Conservation (phyloP, 257 asterid species). For the Cinchona pubescens region DNA sequence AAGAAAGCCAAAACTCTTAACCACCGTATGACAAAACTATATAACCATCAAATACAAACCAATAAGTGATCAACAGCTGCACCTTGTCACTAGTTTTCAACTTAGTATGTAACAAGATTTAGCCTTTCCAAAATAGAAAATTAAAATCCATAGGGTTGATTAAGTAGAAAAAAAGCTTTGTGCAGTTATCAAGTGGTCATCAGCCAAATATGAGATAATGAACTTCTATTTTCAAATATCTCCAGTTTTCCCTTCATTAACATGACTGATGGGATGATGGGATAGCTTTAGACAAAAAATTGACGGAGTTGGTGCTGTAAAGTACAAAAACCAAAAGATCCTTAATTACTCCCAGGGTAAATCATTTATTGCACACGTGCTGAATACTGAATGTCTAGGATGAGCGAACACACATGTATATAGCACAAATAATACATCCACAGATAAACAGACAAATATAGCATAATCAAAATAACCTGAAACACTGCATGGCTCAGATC, state of each 20-base stretch:
- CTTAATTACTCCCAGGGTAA: background rate
- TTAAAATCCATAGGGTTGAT: background rate
- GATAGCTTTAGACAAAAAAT: background rate
- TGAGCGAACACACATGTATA: conserved; percentile 24
- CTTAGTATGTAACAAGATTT: background rate
- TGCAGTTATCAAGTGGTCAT: background rate
- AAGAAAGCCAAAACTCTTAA: background rate
- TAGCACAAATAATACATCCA: conserved; percentile 29
- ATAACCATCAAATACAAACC: background rate
- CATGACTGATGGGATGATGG: background rate
- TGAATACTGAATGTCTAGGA: background rate
- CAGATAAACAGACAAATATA: conserved; percentile 38
- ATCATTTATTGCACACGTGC: background rate
- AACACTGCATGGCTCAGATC: conserved; percentile 84
- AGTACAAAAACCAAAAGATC: background rate
- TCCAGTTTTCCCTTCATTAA: background rate
- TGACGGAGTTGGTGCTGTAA: too few relatives aligned
- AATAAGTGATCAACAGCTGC: background rate
- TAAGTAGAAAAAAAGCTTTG: background rate
- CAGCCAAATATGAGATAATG: background rate
- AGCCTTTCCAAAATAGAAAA: background rate
- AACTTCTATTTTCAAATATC: background rate
- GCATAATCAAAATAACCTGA: conserved; percentile 64
- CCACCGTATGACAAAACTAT: background rate
- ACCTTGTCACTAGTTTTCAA: background rate